These are phyloP conservation scores for Atkinsonella texensis DNA, from an alignment of 2,329 filamentous ascomycete species.

Conservation along the genomic window DNA sequence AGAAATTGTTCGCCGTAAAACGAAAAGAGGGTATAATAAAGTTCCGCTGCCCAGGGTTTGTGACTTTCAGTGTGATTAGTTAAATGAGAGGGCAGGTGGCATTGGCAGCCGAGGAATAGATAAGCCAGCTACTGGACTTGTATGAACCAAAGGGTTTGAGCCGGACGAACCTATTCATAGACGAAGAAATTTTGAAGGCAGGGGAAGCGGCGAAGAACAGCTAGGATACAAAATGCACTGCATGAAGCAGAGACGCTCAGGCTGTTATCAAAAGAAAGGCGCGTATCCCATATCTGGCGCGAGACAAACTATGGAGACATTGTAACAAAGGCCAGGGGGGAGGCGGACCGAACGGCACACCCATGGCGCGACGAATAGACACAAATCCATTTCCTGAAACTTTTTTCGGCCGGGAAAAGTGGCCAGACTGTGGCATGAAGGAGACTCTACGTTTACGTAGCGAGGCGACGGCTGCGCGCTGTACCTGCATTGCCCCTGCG, in stretches of 20 bases:
- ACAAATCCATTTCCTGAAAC: not conserved
- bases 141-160: too few species aligned
- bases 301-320: not conserved
- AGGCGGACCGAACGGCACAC: not conserved
- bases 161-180: not conserved
- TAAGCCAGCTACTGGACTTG: not conserved
- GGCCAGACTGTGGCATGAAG: too few species aligned
- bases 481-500: too few species aligned
- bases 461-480: too few species aligned
- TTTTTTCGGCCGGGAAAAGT: not conserved
- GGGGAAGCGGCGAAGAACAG: not conserved
- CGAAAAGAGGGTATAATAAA: not conserved
- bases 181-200: not conserved
- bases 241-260: constrained; percentile 3
- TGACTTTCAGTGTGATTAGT: not conserved
- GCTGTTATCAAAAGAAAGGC: constrained; percentile 2
- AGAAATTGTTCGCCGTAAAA: not conserved
- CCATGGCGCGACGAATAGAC: not conserved
- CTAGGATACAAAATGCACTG: not conserved
- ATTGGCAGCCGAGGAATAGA: not conserved
- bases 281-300: not conserved
- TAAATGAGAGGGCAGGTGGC: not conserved
- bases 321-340: not conserved
- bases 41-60: not conserved
- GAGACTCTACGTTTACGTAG: too few species aligned